Evolutionary conservation across 768 basidiomycete genomes (phyloP).

Genomic region (Dentipellis fragilis): DNA sequence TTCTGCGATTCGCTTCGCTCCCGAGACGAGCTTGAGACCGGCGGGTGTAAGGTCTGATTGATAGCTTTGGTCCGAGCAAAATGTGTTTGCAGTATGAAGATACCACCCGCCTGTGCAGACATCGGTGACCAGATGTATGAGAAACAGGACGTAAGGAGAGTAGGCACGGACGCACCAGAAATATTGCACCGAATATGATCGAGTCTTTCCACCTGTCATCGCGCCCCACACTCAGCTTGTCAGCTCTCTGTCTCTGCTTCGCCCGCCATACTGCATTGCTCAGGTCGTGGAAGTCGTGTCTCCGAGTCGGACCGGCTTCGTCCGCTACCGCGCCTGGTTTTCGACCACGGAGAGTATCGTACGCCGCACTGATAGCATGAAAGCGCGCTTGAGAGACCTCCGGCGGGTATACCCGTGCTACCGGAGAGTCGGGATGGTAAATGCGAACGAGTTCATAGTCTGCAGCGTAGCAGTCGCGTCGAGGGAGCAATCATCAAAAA

Average conservation of each 20-base stretch:
- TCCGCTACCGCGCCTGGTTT: constrained; percentile 15
- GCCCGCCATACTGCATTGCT: constrained; percentile 32
- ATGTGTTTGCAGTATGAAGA: background rate
- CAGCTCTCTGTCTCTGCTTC: constrained; percentile 20
- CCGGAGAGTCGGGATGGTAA: constrained; percentile 66
- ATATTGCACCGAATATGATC: constrained; percentile 43
- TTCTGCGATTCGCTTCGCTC: background rate
- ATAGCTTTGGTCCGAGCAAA: background rate
- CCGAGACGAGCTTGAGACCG: background rate
- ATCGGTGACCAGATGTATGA: background rate
- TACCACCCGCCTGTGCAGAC: background rate
- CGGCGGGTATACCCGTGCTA: constrained; percentile 30
- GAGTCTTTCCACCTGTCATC: constrained; percentile 66
- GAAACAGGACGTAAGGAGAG: background rate
- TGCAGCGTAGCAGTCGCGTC: constrained; percentile 17
- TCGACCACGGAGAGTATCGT: constrained; percentile 51
- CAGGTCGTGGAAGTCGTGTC: constrained; percentile 15
- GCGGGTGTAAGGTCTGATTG: background rate
- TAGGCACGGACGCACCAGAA: constrained; percentile 30
- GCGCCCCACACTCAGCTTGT: constrained; percentile 35
- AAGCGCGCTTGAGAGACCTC: constrained; percentile 54
- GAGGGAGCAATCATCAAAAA: background rate
- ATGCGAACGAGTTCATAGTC: constrained; percentile 74
- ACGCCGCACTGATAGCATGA: constrained; percentile 58
- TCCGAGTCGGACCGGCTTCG: constrained; percentile 21